Evolutionary conservation across 1,139 yeast genomes (phyloP), one percentile per base, ranked within the genome.

Genomic region (Blastobotrys capitulatus): DNA sequence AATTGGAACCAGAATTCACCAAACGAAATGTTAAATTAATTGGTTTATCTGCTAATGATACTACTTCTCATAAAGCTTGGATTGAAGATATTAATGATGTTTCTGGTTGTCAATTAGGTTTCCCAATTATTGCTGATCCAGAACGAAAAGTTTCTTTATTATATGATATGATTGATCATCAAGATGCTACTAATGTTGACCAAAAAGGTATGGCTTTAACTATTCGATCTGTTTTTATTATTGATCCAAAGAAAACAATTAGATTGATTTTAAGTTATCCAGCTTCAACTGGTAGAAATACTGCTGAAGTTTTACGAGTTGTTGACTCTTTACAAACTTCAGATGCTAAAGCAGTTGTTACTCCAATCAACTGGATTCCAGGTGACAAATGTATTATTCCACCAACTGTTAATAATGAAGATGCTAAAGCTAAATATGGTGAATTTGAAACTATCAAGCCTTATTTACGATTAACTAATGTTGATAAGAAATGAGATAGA

Each of bases 341-440:
- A 60, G 94, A 86, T 69, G 76, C 75, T 66, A 66, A 82, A 72
- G 78, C 84, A 60, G 71, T 86, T 59, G 83, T 89, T 55, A 86
- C 94, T 48, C 95, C 95, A 54, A 81, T 86, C 64, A 85, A 86
- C 75, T 86, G 95, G 95, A 77, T 79, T 58, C 86, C 85, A 52
- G 95, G 95, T 60, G 85, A 86, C 60, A 95, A 86, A 69, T 94
- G 86, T 52, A 85, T 86, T 61, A 83, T 86, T 56, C 90, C 84
- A 58, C 90, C 92, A 58, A 67, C 79, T 49, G 84, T 83, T 49
- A 70, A 80, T 49, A 80, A 83, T 66, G 86, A 79, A 51, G 86
- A 80, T 65, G 94, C 94, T 48, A 77, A 78, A 71, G 76, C 77
- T 54, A 69, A 79, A 62, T 86, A 84, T 76, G 90, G 90, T 55